A percentile compares a stretch with the other conserved stretches of the same genome.
These are phyloP conservation scores for Globisporangium polare DNA, from an alignment of 352 stramenopile genomes.

Conservation along the genomic window DNA sequence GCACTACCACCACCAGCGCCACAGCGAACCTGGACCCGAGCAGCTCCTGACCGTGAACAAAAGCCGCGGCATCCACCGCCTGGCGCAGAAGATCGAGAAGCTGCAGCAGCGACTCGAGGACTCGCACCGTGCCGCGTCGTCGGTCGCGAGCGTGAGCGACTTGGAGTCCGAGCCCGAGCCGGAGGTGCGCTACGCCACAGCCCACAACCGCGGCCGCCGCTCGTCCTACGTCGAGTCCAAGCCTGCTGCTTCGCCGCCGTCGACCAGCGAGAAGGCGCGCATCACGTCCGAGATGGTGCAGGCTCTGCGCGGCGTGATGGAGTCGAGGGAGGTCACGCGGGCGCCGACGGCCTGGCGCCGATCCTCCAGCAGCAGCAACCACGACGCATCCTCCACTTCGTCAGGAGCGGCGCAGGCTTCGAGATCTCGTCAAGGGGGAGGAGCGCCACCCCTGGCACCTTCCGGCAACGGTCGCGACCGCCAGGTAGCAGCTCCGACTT, in stretches of 20 bases:
- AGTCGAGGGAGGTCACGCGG: constrained; percentile 62
- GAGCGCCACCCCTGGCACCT: not conserved
- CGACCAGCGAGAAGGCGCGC: constrained; percentile 10
- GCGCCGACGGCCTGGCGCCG: constrained; percentile 24
- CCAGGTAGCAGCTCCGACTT: not conserved
- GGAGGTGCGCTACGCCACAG: constrained; percentile 12
- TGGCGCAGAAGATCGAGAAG: constrained; percentile 44
- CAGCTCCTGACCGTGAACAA: constrained; percentile 31
- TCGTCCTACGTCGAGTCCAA: constrained; percentile 7
- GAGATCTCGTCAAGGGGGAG: not conserved
- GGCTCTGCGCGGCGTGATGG: constrained; percentile 66
- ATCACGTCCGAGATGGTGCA: constrained; percentile 46
- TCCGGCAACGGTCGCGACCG: not conserved
- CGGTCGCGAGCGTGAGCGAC: constrained; percentile 16
- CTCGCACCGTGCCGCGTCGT: constrained; percentile 22
- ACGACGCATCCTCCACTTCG: constrained; percentile 3
- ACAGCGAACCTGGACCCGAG: not conserved
- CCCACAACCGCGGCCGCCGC: constrained; percentile 3
- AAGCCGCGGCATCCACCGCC: constrained; percentile 36
- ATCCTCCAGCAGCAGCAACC: constrained; percentile 6
- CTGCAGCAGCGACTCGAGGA: constrained; percentile 42
- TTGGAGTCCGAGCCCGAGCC: constrained; percentile 28
- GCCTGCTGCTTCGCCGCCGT: constrained; percentile 9
- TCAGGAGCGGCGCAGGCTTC: not conserved
- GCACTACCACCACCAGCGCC: constrained; percentile 1